These are phyloP conservation scores for Penicillium parvum DNA, from an alignment of 495 filamentous ascomycete species.

Conservation along the genomic window DNA sequence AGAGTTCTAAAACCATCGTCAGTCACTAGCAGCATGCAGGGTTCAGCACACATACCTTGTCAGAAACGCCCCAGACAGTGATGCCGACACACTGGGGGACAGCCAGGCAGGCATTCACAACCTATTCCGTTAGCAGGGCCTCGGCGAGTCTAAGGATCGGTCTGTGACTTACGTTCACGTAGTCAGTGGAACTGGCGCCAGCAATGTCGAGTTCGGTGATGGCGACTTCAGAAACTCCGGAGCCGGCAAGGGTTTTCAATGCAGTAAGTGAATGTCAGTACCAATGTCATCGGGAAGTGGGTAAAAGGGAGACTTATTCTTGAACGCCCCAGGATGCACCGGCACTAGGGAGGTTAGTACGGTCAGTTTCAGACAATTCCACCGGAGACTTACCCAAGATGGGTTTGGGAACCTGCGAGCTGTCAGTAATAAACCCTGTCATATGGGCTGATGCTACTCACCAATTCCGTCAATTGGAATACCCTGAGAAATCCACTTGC, in stretches of 20 bases:
- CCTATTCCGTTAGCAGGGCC: conserved; percentile 22
- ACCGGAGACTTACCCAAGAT: too few species aligned
- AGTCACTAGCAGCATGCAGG: too few species aligned
- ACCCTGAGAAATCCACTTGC: conserved; percentile 60
- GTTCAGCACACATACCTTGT: too few species aligned
- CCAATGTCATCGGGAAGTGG: neutral
- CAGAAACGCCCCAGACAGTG: conserved; percentile 73
- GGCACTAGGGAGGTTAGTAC: too few species aligned
- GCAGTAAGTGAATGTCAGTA: conserved; percentile 33
- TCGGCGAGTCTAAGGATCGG: neutral
- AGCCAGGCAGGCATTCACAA: conserved; percentile 60
- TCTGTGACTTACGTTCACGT: conserved; percentile 39
- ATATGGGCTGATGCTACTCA: conserved; percentile 5
- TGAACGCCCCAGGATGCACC: too few species aligned
- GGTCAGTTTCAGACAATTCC: too few species aligned
- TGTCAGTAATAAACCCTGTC: conserved; percentile 2
- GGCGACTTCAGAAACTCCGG: conserved; percentile 48
- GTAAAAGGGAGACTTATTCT: conserved; percentile 22
- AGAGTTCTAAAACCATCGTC: too few species aligned
- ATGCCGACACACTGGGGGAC: conserved; percentile 66
- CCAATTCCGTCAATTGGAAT: conserved; percentile 72
- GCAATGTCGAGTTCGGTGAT: conserved; percentile 66
- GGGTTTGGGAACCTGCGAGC: conserved; percentile 53
- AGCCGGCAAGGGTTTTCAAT: conserved; percentile 52
- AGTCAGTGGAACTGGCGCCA: conserved; percentile 54